Percentiles rank a stretch among this genome's conserved stretches.
phyloP scores from a whole-genome alignment of 441 rosid genomes.

The Breynia disticha region DNA sequence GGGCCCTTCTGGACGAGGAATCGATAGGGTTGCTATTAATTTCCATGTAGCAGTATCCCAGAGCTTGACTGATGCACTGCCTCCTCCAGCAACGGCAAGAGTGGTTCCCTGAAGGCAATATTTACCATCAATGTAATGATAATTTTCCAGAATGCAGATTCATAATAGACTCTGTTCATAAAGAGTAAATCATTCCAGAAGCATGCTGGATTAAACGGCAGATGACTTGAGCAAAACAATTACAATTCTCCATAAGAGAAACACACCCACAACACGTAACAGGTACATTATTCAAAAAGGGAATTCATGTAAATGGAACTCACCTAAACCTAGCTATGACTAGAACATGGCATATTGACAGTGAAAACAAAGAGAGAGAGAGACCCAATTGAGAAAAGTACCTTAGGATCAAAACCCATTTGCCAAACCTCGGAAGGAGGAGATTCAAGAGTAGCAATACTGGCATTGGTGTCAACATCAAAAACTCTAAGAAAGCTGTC shows the following conservation, averaged over 20 bases:
- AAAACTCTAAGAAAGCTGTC: slow-evolving; percentile 89
- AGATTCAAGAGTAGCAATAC: slow-evolving; percentile 81
- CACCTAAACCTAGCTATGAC: too few species aligned
- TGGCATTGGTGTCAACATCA: slow-evolving; percentile 82
- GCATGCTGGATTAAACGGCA: too few species aligned
- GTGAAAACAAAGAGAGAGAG: too few species aligned
- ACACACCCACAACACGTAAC: too few species aligned
- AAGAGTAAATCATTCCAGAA: too few species aligned
- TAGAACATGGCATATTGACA: too few species aligned
- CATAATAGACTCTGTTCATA: too few species aligned
- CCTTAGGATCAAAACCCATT: slow-evolving; percentile 89
- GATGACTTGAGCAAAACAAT: too few species aligned
- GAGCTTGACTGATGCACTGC: slow-evolving; percentile 86
- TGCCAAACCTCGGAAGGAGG: slow-evolving; percentile 98
- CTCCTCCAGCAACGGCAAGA: slow-evolving; percentile 97
- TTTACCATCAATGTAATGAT: slow-evolving; percentile 4
- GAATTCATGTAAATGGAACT: too few species aligned
- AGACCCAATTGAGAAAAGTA: slow-evolving; percentile 17
- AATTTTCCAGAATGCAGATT: too few species aligned
- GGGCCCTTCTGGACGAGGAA: slow-evolving; percentile 80
- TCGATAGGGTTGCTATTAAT: slow-evolving; percentile 47
- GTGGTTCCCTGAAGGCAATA: slow-evolving; percentile 56
- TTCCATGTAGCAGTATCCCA: slow-evolving; percentile 98
- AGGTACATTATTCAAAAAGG: too few species aligned
- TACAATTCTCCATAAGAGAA: too few species aligned